phyloP scores from a whole-genome alignment of 1,284 basidiomycete genomes.

The Naganishia cerealis region DNA sequence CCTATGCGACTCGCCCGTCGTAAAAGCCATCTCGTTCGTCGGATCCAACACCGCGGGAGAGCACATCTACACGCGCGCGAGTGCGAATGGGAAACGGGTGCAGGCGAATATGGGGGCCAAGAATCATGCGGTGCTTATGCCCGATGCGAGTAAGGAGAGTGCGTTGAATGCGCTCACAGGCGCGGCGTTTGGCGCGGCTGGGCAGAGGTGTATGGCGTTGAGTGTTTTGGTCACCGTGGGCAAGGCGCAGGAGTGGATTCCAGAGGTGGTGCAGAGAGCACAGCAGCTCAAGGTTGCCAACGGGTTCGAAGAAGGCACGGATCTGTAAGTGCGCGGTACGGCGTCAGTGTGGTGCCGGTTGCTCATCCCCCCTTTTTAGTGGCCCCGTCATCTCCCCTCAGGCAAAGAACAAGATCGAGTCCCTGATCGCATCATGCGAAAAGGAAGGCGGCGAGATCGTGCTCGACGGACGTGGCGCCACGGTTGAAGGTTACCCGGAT shows the following conservation, averaged over 20 bases:
- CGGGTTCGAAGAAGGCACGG: conserved; percentile 83
- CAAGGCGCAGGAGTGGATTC: conserved; percentile 75
- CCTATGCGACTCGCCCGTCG: conserved; percentile 85
- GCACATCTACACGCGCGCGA: conserved; percentile 88
- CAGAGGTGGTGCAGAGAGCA: conserved; percentile 81
- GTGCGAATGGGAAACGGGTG: conserved; percentile 85
- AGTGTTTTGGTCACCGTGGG: conserved; percentile 75
- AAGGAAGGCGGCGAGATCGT: conserved; percentile 82
- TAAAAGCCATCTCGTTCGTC: conserved; percentile 97
- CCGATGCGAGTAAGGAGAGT: conserved; percentile 93
- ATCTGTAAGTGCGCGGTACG: conserved; percentile 64
- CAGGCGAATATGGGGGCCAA: conserved; percentile 96
- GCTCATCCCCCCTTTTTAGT: conserved; percentile 54
- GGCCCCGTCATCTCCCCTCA: conserved; percentile 90
- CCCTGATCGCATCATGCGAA: conserved; percentile 76
- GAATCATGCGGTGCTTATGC: conserved; percentile 93
- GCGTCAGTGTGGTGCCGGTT: neutral
- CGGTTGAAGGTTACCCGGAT: conserved; percentile 73
- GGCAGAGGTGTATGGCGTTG: conserved; percentile 65
- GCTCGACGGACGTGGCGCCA: conserved; percentile 76
- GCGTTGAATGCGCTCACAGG: conserved; percentile 90
- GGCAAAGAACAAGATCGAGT: conserved; percentile 75
- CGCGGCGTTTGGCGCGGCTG: conserved; percentile 95
- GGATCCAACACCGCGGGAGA: conserved; percentile 89
- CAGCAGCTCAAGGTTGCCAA: conserved; percentile 78